Conservation (phyloP, 768 basidiomycete species). For the Pleurotus cornucopiae region DNA sequence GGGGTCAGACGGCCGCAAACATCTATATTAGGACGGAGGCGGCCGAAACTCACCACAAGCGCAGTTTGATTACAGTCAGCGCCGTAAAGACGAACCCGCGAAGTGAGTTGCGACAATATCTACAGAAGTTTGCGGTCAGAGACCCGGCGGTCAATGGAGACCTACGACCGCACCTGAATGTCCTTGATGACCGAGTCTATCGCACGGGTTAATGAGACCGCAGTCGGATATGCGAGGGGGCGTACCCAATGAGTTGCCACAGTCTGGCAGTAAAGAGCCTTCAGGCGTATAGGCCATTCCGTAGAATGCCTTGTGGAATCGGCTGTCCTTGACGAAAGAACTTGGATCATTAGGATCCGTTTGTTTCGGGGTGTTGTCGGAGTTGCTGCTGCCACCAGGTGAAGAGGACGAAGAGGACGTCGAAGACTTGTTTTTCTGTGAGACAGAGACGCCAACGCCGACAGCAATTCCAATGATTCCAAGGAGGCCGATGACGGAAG, state of each 20-base stretch:
- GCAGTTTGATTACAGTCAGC: constrained; percentile 84
- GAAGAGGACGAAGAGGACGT: constrained; percentile 7
- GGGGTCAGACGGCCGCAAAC: not conserved
- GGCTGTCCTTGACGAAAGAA: constrained; percentile 65
- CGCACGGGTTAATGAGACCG: not conserved
- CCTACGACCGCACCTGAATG: constrained; percentile 49
- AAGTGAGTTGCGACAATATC: constrained; percentile 85
- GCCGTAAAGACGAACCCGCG: constrained; percentile 80
- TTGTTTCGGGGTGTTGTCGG: constrained; percentile 16
- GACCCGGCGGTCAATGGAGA: no score
- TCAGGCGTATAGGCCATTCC: constrained; percentile 85
- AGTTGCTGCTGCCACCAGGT: constrained; percentile 10
- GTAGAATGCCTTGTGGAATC: constrained; percentile 73
- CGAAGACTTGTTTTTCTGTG: constrained; percentile 42
- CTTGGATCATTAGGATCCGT: constrained; percentile 65
- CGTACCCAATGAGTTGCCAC: constrained; percentile 49
- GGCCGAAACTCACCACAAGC: constrained; percentile 48
- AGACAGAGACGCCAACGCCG: constrained; percentile 60
- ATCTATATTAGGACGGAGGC: not conserved
- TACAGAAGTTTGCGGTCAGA: constrained; percentile 19
- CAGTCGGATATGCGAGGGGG: not conserved
- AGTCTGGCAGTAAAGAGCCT: constrained; percentile 67
- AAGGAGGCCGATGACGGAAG: constrained; percentile 40
- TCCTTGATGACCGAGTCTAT: constrained; percentile 60
- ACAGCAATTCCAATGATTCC: constrained; percentile 56